A percentile compares a stretch with the other conserved stretches of the same genome.
phyloP scores from a whole-genome alignment of 139 green algal species.

The Chlorella sp. region DNA sequence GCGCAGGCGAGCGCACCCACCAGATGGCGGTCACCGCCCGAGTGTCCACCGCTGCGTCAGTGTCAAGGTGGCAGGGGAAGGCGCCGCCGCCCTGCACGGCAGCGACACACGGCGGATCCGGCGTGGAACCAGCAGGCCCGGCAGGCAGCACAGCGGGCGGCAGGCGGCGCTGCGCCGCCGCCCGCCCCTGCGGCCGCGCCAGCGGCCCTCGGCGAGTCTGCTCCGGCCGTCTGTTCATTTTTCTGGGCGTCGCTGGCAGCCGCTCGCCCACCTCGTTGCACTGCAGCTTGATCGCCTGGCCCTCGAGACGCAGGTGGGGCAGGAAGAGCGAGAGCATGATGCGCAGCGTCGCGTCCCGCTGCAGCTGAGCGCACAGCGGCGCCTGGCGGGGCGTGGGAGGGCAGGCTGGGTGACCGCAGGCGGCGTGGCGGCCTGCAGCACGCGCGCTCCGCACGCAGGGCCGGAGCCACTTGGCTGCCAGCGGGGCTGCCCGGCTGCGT shows the following conservation, averaged over 20 bases:
- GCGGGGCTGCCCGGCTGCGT: not conserved
- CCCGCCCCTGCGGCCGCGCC: no score
- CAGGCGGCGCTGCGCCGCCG: not conserved
- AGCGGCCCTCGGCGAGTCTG: not conserved
- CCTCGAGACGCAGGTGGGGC: slow-evolving; percentile 58
- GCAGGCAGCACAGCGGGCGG: not conserved
- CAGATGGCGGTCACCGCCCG: slow-evolving; percentile 70
- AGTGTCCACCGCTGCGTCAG: slow-evolving; percentile 62
- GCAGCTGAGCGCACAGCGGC: slow-evolving; percentile 51
- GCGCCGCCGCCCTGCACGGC: slow-evolving; percentile 58
- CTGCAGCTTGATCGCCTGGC: slow-evolving; percentile 81
- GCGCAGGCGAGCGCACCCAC: not conserved
- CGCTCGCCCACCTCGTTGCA: slow-evolving; percentile 40
- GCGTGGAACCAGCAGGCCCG: not conserved
- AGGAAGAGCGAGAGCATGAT: slow-evolving; percentile 68
- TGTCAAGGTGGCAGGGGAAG: slow-evolving; percentile 84
- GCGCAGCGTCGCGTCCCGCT: slow-evolving; percentile 56
- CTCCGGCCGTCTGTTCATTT: not conserved
- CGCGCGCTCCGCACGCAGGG: not conserved
- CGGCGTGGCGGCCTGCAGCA: not conserved
- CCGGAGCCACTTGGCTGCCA: no score
- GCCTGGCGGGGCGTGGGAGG: not conserved
- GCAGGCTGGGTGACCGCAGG: not conserved
- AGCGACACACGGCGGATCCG: not conserved
- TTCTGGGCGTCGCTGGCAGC: slow-evolving; percentile 5